Conservation (phyloP, 164 flowering plant species). For the Aristolochia californica region DNA sequence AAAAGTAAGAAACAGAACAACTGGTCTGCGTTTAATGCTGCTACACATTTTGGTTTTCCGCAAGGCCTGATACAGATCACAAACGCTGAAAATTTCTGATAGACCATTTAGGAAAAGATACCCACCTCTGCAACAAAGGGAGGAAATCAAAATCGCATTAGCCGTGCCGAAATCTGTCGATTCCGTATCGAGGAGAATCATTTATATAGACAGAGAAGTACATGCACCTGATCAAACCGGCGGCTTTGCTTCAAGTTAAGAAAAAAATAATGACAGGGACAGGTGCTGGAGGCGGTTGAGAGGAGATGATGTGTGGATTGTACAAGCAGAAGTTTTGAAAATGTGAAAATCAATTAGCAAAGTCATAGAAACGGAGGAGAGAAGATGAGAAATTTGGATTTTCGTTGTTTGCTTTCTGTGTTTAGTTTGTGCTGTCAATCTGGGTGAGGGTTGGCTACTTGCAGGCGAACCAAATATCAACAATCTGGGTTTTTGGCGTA, state of each 20-base stretch:
- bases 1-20: not conserved
- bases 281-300: slow-evolving; percentile 9
- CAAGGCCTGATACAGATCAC: too few species aligned
- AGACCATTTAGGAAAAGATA: not conserved
- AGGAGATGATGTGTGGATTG: slow-evolving; percentile 1
- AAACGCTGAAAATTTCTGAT: not conserved
- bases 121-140: not conserved
- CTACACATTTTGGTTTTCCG: too few species aligned
- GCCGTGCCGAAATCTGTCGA: not conserved
- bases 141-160: not conserved
- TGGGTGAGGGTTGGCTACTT: slow-evolving; percentile 41
- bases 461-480: slow-evolving; percentile 21
- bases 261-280: slow-evolving; percentile 8
- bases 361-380: not conserved
- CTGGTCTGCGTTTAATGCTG: not conserved
- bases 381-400: not conserved
- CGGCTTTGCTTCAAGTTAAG: slow-evolving; percentile 1
- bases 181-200: not conserved
- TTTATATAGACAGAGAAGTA: slow-evolving; percentile 12
- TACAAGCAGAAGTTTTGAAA: slow-evolving; percentile 7
- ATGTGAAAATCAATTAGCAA: not conserved
- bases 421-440: slow-evolving; percentile 4
- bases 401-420: not conserved
- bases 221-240: not conserved
- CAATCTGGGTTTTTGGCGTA: slow-evolving; percentile 2